These are phyloP conservation scores for Psilocybe azurescens DNA, from an alignment of 768 basidiomycete species.

Conservation along the genomic window DNA sequence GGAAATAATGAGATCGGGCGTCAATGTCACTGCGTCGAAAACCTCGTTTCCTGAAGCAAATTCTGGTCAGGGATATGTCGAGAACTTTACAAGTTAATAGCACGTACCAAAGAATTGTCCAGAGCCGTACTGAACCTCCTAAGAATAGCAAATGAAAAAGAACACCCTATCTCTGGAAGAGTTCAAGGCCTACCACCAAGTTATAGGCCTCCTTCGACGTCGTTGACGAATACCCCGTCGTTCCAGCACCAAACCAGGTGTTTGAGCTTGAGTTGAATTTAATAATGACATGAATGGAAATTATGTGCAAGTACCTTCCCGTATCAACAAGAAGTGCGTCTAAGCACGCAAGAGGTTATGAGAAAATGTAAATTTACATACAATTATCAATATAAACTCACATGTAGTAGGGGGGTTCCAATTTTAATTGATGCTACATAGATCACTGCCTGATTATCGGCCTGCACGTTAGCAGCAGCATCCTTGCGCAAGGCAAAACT, in stretches of 20 bases:
- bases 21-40: conserved; percentile 56
- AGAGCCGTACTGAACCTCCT: conserved; percentile 63
- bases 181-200: conserved; percentile 40
- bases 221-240: conserved; percentile 43
- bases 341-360: conserved; percentile 22
- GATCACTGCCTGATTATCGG: conserved; percentile 32
- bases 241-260: conserved; percentile 69
- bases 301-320: conserved; percentile 40
- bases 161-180: background rate
- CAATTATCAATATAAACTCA: conserved; percentile 26
- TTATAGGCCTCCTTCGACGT: conserved; percentile 51
- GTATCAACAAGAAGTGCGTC: conserved; percentile 60
- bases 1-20: conserved; percentile 47
- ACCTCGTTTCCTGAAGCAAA: conserved; percentile 11
- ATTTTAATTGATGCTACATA: conserved; percentile 54
- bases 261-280: conserved; percentile 51
- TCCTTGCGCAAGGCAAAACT: background rate
- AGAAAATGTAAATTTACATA: too few relatives aligned
- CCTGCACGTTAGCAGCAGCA: background rate
- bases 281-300: background rate
- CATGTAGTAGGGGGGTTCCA: conserved; percentile 55
- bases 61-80: background rate
- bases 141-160: too few relatives aligned
- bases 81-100: background rate
- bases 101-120: conserved; percentile 57